Percentiles rank a stretch among this genome's conserved stretches.
phyloP scores from a whole-genome alignment of 768 basidiomycete species.

The Pulveroboletus ravenelii region DNA sequence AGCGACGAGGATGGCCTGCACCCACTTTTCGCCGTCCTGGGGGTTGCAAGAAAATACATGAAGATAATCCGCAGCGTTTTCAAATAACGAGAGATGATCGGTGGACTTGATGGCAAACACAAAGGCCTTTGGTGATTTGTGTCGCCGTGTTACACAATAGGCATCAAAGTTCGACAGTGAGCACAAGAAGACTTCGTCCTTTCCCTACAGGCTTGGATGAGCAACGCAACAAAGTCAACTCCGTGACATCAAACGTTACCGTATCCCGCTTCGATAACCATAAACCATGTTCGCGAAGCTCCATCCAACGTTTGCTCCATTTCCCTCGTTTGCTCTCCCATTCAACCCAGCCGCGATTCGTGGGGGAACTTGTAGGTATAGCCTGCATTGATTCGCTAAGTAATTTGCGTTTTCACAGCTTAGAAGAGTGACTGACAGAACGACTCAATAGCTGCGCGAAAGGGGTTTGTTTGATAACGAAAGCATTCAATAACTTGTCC shows the following conservation, averaged over 20 bases:
- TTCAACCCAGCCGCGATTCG: conserved; percentile 65
- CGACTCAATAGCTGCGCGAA: conserved; percentile 56
- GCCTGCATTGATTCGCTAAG: conserved; percentile 42
- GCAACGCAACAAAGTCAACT: neutral
- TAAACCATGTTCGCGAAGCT: conserved; percentile 78
- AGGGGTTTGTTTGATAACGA: conserved; percentile 73
- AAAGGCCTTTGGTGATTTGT: conserved; percentile 81
- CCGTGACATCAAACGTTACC: conserved; percentile 39
- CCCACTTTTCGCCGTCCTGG: conserved; percentile 70
- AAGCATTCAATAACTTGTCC: conserved; percentile 72
- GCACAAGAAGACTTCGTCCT: conserved; percentile 79
- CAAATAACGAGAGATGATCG: conserved; percentile 81
- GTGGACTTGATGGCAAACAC: conserved; percentile 87
- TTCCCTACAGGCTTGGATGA: conserved; percentile 48
- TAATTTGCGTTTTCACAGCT: conserved; percentile 34
- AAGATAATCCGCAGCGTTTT: conserved; percentile 82
- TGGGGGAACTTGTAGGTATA: conserved; percentile 43
- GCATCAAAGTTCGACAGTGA: conserved; percentile 87
- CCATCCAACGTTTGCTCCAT: conserved; percentile 91
- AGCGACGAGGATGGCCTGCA: conserved; percentile 75
- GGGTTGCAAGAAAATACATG: conserved; percentile 80
- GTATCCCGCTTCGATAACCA: conserved; percentile 89
- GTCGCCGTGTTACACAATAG: conserved; percentile 69
- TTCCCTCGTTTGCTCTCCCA: conserved; percentile 90
- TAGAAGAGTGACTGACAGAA: conserved; percentile 40